phyloP scores from a whole-genome alignment of 2,329 filamentous ascomycete genomes.

The Sarocladium brachiariae region DNA sequence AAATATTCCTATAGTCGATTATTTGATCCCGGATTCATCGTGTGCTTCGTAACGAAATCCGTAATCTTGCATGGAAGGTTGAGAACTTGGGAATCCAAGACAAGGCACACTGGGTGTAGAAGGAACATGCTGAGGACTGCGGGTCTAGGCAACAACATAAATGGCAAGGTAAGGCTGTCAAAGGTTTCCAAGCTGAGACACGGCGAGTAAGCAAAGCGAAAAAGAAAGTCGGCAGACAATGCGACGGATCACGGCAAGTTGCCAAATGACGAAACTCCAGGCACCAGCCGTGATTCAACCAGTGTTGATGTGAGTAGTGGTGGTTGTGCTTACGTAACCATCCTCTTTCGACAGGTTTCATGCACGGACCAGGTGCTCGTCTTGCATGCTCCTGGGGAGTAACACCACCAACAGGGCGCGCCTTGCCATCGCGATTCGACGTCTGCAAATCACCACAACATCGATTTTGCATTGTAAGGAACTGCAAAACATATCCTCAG shows the following conservation, averaged over 20 bases:
- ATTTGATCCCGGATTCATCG: neutral
- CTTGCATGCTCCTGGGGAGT: neutral
- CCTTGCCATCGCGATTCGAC: neutral
- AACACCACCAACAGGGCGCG: neutral
- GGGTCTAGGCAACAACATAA: neutral
- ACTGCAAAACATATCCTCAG: neutral
- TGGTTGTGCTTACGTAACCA: neutral
- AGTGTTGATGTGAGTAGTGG: no score
- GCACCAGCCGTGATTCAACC: no score
- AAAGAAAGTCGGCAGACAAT: no score
- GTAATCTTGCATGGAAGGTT: neutral
- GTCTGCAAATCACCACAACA: neutral
- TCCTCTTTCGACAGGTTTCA: neutral
- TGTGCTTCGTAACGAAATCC: neutral
- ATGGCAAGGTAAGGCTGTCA: neutral
- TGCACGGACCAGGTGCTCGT: conserved; percentile 4
- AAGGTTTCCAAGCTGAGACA: neutral
- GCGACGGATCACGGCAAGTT: no score
- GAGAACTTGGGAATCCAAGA: neutral
- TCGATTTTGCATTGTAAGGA: no score
- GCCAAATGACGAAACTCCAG: no score
- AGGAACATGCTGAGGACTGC: neutral
- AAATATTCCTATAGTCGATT: neutral
- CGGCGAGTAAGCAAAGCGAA: neutral
- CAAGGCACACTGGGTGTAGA: neutral